Evolutionary conservation across 805 yeast genomes (phyloP), one percentile per base, ranked within the genome.

Genomic region (Cyberlindnera euphorbiae): DNA sequence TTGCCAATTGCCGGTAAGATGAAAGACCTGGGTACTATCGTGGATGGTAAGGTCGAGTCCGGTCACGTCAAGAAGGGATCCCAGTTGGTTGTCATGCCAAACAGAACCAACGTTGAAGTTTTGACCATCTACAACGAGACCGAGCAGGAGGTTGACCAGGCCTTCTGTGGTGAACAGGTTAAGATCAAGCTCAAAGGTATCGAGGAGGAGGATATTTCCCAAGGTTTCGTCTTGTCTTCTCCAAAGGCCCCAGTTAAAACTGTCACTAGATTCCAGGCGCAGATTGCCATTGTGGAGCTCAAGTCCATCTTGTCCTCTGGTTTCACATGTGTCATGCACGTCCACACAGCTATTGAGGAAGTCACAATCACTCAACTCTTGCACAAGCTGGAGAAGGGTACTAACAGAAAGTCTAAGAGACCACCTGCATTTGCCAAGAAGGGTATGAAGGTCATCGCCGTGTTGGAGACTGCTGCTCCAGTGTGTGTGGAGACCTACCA

Each of bases 371-470:
- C 80, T 35, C 79, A 79, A 55, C 73, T 93, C 61, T 71, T 88
- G 58, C 97, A 93, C 69, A 88, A 90, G 67, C 71, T 93, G 54
- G 95, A 93, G 64, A 90, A 85, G 71, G 97, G 96, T 46, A 88
- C 97, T 39, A 90, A 90, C 75, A 82, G 96, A 70, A 84, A 79
- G 64, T 85, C 96, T 43, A 93, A 88, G 75, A 88, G 85, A 63
- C 85, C 98, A 23, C 98, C 98, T 43, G 95, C 97, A 34, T 93
- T 88, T 63, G 99, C 97, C 46, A 93, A 90, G 67, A 85, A 86
- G 75, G 98, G 98, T 56, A 90, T 90, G 97, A 90, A 87, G 79
- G 77, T 93, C 52, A 89, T 93, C 60, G 98, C 97, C 23, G 76
- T 82, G 29, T 70, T 93, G 55, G 96, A 89, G 67, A 71, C 88